phyloP scores from a whole-genome alignment of 371 early-diverging fungal species.

The Mortierella sp. region DNA sequence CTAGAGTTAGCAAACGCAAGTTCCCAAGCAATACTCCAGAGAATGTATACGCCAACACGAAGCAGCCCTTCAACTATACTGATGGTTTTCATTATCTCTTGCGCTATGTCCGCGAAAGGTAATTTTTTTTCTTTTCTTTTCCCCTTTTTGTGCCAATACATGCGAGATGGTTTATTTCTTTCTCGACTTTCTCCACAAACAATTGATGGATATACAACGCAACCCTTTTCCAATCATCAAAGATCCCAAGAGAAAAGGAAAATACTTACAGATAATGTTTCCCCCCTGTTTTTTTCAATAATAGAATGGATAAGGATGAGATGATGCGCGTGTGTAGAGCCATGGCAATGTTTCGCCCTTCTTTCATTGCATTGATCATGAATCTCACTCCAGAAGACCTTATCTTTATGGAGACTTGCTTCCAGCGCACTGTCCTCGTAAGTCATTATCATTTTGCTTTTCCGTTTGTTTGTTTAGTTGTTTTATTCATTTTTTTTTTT shows the following conservation, averaged over 20 bases:
- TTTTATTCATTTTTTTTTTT: no score
- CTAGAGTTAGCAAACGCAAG: conserved; percentile 40
- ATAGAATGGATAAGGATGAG: conserved; percentile 86
- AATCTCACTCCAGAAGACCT: conserved; percentile 92
- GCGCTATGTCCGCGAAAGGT: conserved; percentile 81
- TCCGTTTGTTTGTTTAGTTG: no score
- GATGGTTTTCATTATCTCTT: conserved; percentile 91
- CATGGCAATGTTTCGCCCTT: conserved; percentile 89
- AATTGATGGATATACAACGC: no score
- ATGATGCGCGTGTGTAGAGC: conserved; percentile 89
- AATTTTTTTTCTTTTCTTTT: conserved; percentile 26
- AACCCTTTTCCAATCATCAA: no score
- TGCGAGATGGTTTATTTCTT: no score
- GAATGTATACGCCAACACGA: conserved; percentile 80
- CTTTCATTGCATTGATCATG: conserved; percentile 91
- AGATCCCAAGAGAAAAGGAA: no score
- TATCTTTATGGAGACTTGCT: conserved; percentile 93
- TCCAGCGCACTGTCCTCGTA: conserved; percentile 87
- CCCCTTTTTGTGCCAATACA: no score
- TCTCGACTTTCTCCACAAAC: no score
- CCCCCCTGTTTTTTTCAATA: background rate
- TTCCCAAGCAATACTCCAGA: conserved; percentile 61
- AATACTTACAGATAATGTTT: no score
- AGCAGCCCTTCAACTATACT: conserved; percentile 85
- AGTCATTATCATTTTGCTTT: conserved; percentile 10